Evolutionary conservation across 345 rosid genomes (phyloP).

Genomic region (Anacardium occidentale): DNA sequence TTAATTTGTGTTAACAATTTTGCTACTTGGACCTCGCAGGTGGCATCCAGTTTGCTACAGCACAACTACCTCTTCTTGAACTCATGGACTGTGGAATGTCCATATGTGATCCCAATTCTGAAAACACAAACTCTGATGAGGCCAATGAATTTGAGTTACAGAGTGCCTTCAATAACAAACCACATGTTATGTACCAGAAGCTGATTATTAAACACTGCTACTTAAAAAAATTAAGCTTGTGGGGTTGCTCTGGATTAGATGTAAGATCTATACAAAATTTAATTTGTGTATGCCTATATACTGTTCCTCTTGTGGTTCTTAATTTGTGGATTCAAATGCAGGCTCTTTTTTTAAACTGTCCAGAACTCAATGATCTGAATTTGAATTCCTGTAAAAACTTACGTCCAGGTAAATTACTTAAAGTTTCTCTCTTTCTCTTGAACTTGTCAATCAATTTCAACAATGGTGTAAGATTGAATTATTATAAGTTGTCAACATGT

Average conservation of each 20-base stretch:
- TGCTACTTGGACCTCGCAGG: conserved; percentile 42
- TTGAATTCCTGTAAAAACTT: conserved; percentile 74
- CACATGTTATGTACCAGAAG: conserved; percentile 72
- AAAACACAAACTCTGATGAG: conserved; percentile 37
- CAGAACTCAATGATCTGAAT: conserved; percentile 84
- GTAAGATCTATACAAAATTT: conserved; percentile 44
- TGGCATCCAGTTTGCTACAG: conserved; percentile 97
- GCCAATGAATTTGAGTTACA: conserved; percentile 37
- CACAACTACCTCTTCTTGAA: conserved; percentile 90
- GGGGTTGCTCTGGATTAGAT: conserved; percentile 98
- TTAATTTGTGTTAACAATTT: background rate
- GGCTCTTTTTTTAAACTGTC: conserved; percentile 87
- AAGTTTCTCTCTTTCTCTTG: background rate
- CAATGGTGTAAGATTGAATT: background rate
- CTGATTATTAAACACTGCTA: conserved; percentile 79
- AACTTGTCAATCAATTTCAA: conserved; percentile 4
- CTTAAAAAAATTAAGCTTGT: conserved; percentile 83
- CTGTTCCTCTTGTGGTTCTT: conserved; percentile 24
- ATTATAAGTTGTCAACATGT: background rate
- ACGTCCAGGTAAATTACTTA: conserved; percentile 52
- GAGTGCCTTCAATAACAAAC: conserved; percentile 44
- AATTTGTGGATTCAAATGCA: conserved; percentile 42
- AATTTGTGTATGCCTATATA: background rate
- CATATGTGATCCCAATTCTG: conserved; percentile 61
- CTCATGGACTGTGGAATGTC: conserved; percentile 99